Evolutionary conservation across 371 early-diverging fungal genomes (phyloP), one percentile per base, ranked within the genome.

Genomic region (Encephalitozoon intestinalis): DNA sequence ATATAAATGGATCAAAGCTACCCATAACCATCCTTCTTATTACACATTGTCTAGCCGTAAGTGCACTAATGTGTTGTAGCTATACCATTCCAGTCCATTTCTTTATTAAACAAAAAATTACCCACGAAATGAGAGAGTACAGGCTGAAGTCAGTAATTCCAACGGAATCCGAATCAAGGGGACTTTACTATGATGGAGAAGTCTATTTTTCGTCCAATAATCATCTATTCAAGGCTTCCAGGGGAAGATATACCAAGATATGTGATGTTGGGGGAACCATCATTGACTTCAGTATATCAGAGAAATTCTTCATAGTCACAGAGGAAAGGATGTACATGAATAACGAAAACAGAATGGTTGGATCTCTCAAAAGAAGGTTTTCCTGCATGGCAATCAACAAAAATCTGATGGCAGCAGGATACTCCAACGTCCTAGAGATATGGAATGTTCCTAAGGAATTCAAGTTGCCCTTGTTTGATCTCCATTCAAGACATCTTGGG

Each of bases 391-490:
- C 6, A 7, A 34, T 28, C 31, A 50, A 44, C 49, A 58, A 71
- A 8, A 34, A 73, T 11, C 64, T 67, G 31, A 64, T 79, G 23
- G 71, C 66, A 11, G 39, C 66, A 1, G 70, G 54, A 21, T 43
- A 6, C 30, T 43, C 58, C 23, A 72, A 63, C 53, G 26, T 31
- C 25, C 37, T 79, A 11, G 80, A 79, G 66, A 49, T 76, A n/a
- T 79, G 80, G 80, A 18, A 67, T 12, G 43, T 69, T 12, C 80
- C 80, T 8, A 71, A 68, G 39, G 76, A 75, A 49, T 66, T 44
- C 26, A 76, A 76, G 64, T 66, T 79, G 31, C 43, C 65, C 0
- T 37, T 75, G 21, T 79, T 79, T 44, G 44, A 52, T 15, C 39
- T 41, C 44, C 18, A 58, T 51, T 23, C 50, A 1, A 79, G 46